These are phyloP conservation scores for Nicotiana noctiflora DNA, from an alignment of 257 asterid genomes.

Conservation along the genomic window DNA sequence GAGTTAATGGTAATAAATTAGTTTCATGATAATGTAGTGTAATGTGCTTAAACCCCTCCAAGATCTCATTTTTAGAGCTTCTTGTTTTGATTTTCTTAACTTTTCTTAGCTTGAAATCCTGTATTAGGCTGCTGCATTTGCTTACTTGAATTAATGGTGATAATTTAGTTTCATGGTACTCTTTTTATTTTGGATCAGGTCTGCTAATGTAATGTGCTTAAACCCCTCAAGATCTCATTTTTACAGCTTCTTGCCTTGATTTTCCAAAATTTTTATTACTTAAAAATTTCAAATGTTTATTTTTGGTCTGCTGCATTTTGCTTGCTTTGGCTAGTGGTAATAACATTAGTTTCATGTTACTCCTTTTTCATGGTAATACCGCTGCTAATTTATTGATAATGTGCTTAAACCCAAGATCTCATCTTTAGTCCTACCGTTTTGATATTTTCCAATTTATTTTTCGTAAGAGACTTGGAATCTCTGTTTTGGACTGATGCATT, in stretches of 20 bases:
- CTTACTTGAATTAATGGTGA: background rate
- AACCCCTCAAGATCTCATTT: background rate
- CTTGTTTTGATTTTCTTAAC: background rate
- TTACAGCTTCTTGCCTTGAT: background rate
- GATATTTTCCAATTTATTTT: background rate
- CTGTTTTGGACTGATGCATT: background rate
- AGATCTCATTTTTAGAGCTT: background rate
- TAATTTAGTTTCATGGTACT: too few relatives aligned
- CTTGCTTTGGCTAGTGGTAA: background rate
- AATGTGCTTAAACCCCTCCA: background rate
- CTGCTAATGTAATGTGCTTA: background rate
- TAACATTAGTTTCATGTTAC: too few relatives aligned
- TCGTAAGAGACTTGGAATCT: background rate
- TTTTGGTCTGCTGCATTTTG: background rate
- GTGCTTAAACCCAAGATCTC: constrained; percentile 36
- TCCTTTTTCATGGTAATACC: too few relatives aligned
- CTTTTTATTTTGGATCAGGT: too few relatives aligned
- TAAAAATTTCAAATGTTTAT: background rate
- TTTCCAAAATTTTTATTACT: background rate
- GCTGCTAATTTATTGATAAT: background rate
- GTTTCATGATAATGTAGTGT: too few relatives aligned
- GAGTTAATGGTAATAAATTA: background rate
- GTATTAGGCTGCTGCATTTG: background rate
- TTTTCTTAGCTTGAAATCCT: background rate
- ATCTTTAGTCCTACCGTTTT: constrained; percentile 15